Conservation (phyloP, 352 stramenopile genomes). For the Thraustochytrium sp. region DNA sequence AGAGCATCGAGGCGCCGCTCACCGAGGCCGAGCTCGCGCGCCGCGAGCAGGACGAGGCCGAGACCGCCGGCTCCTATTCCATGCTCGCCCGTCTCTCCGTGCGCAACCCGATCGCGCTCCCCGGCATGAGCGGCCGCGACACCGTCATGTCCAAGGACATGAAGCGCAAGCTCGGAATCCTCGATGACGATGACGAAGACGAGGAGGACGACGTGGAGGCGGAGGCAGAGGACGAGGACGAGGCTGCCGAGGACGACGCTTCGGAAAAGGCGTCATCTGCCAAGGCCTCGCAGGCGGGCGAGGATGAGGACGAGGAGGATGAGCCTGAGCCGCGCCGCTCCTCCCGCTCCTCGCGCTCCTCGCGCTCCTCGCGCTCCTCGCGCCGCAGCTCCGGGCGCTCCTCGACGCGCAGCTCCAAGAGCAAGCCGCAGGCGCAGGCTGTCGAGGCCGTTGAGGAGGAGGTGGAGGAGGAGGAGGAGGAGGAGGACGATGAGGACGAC, state of each 20-base stretch:
- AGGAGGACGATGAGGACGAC: neutral
- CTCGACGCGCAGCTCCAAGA: neutral
- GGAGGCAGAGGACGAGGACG: neutral
- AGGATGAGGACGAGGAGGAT: too few relatives aligned
- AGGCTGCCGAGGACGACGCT: neutral
- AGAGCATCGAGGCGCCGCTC: neutral
- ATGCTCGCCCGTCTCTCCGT: conserved; percentile 11
- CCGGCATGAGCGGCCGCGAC: neutral
- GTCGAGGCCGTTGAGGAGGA: neutral
- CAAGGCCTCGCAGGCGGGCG: neutral
- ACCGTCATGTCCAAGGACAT: neutral
- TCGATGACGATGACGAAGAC: neutral
- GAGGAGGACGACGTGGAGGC: neutral
- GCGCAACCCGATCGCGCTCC: neutral
- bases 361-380: neutral
- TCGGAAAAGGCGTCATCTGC: neutral
- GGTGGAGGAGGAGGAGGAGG: neutral
- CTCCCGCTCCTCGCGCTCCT: neutral
- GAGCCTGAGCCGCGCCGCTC: too few relatives aligned
- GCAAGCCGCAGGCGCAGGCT: neutral
- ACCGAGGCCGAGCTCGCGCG: conserved; percentile 34
- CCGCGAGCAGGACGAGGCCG: conserved; percentile 33
- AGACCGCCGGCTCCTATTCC: conserved; percentile 32
- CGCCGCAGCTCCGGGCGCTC: neutral
- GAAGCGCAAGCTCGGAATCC: neutral